Percentiles rank a stretch among this genome's conserved stretches.
Evolutionary conservation across 805 yeast genomes (phyloP).

Genomic region (Saccharomycopsis vini): DNA sequence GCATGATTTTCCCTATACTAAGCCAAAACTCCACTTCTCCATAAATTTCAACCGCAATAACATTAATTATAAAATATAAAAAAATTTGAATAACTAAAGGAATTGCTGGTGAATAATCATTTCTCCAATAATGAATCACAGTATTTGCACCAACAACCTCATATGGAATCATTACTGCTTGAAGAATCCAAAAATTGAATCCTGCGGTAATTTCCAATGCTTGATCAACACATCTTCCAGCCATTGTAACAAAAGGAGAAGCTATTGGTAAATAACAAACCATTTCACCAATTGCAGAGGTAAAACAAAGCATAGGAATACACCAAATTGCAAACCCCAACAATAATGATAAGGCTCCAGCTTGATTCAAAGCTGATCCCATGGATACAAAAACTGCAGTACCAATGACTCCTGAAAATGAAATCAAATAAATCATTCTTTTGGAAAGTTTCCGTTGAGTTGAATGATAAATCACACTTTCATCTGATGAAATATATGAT

Average conservation of each 20-base stretch:
- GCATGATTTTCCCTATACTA: constrained; percentile 60
- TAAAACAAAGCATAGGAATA: constrained; percentile 55
- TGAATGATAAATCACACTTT: constrained; percentile 1
- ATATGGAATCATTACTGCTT: constrained; percentile 72
- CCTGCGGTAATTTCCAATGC: constrained; percentile 70
- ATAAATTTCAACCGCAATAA: constrained; percentile 64
- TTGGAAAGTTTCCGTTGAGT: constrained; percentile 15
- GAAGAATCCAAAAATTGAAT: constrained; percentile 71
- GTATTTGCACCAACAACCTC: constrained; percentile 77
- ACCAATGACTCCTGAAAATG: constrained; percentile 78
- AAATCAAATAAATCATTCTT: constrained; percentile 70
- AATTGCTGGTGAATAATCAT: constrained; percentile 64
- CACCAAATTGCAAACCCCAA: constrained; percentile 63
- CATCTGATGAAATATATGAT: too few species aligned
- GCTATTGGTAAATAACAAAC: constrained; percentile 67
- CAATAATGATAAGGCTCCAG: constrained; percentile 65
- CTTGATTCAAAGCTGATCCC: constrained; percentile 52
- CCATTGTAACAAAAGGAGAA: constrained; percentile 68
- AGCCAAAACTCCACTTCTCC: constrained; percentile 83
- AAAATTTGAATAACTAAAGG: constrained; percentile 58
- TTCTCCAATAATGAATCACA: constrained; percentile 73
- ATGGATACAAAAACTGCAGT: constrained; percentile 71
- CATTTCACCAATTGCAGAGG: constrained; percentile 70
- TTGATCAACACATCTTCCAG: constrained; percentile 68
- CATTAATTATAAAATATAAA: constrained; percentile 52